phyloP scores from a whole-genome alignment of 2,329 filamentous ascomycete genomes.

The Botrytis paeoniae region DNA sequence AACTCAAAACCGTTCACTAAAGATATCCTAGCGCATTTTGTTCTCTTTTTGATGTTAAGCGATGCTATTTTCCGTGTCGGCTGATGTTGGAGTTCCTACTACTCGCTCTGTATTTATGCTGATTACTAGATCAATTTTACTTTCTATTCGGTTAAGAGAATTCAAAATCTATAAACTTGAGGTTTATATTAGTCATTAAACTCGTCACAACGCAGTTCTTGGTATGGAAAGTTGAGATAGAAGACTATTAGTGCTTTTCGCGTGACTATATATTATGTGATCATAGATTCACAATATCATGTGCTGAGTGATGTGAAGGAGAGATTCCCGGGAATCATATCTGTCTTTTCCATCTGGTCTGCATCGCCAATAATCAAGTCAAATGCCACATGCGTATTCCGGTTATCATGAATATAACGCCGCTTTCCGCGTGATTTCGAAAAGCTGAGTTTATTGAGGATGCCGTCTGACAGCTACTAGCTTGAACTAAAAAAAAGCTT shows the following conservation, averaged over 20 bases:
- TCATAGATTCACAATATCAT: no score
- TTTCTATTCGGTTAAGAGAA: neutral
- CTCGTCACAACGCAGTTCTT: neutral
- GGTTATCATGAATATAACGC: neutral
- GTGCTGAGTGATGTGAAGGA: no score
- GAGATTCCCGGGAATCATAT: no score
- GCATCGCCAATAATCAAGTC: no score
- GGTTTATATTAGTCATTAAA: neutral
- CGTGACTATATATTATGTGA: no score
- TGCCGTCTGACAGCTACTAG: neutral
- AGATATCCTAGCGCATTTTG: neutral
- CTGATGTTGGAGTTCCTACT: accelerated
- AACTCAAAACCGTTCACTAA: neutral
- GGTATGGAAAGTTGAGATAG: no score
- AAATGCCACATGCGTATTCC: neutral
- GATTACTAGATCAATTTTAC: neutral
- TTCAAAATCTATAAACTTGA: accelerated
- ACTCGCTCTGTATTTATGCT: neutral
- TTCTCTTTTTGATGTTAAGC: neutral
- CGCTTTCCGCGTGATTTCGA: neutral
- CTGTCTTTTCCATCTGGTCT: no score
- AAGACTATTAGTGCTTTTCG: no score
- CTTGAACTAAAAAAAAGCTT: no score
- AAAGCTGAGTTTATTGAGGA: neutral
- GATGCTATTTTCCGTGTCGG: neutral